Evolutionary conservation across 148 eudicot genomes (phyloP), one percentile per base, ranked within the genome.

Genomic region (Nyssa sinensis): DNA sequence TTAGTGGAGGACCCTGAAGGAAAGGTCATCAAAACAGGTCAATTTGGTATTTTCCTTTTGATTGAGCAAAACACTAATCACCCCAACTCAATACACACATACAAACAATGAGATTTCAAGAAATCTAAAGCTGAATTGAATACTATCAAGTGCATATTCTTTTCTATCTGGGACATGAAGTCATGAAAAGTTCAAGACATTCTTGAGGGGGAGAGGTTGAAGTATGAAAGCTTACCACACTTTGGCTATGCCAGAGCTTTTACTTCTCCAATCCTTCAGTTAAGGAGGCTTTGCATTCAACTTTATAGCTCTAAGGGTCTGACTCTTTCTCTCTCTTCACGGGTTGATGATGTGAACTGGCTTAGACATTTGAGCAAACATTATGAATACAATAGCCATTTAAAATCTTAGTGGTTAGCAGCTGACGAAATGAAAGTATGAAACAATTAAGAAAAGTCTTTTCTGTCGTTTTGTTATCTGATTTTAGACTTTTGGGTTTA

Each of bases 261-360:
- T 19, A 13, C 66, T 65, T 55, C 28, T 41, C 67, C 33, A 68
- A 61, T 44, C 25, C 67, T 21, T 49, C 31, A 44, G 8, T 30
- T 53, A 41, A 21, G 32, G 41, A 75, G 73, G 30, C 61, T 31
- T 61, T 19, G 29, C 68, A 32, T 68, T 30, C 39, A 75, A 30
- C 62, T 61, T 68, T 68, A 49, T 68, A 68, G 71, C 30, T 28
- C 23, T 57, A 69, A n/a, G 41, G 12, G 29, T 6, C 39, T 75
- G 7, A 41, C 51, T 27, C 57, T 67, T 6, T 61, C 35, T 51
- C 51, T 55, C 17, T 72, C 49, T 66, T 57, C 77, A 66, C 55
- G 78, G 63, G 61, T 74, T 32, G 61, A 13, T 69, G 77, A 75
- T 75, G 78, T 75, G 73, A 75, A 75, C 78, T n/a, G n/a, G 64